Conservation (phyloP, 805 yeast species). For the Wickerhamiella alocasiicola region DNA sequence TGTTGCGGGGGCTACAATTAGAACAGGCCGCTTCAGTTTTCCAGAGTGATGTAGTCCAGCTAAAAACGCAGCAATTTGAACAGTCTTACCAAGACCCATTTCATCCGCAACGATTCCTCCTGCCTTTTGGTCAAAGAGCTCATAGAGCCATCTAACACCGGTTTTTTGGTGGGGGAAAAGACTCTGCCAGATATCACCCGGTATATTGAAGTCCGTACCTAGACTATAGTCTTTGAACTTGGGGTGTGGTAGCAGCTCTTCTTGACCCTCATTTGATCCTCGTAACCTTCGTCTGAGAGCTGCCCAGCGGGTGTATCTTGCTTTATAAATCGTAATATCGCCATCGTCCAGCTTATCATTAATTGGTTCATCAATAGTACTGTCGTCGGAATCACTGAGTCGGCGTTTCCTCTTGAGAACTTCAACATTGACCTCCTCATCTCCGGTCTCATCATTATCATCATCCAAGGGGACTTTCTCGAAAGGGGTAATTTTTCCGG, state of each 20-base stretch:
- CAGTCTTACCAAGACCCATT: constrained; percentile 95
- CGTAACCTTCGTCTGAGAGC: constrained; percentile 12
- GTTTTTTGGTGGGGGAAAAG: constrained; percentile 90
- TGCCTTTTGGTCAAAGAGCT: constrained; percentile 70
- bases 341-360: constrained; percentile 12
- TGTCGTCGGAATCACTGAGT: constrained; percentile 16
- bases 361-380: constrained; percentile 17
- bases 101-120: constrained; percentile 98
- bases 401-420: constrained; percentile 23
- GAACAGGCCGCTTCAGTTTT: constrained; percentile 57
- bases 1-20: constrained; percentile 93
- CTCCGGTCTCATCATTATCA: background rate
- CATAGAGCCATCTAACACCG: constrained; percentile 97
- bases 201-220: constrained; percentile 44
- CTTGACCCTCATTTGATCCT: constrained; percentile 13
- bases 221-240: constrained; percentile 24
- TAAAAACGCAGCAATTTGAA: constrained; percentile 79
- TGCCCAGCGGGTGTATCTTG: constrained; percentile 1
- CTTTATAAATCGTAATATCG: background rate
- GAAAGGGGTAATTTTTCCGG: constrained; percentile 90
- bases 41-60: constrained; percentile 85
- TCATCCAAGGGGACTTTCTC: constrained; percentile 39
- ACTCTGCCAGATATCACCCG: constrained; percentile 82
- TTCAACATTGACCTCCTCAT: constrained; percentile 36
- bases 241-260: constrained; percentile 53